These are phyloP conservation scores for Torulaspora gathmanii DNA, from an alignment of 805 yeast genomes.

Conservation along the genomic window DNA sequence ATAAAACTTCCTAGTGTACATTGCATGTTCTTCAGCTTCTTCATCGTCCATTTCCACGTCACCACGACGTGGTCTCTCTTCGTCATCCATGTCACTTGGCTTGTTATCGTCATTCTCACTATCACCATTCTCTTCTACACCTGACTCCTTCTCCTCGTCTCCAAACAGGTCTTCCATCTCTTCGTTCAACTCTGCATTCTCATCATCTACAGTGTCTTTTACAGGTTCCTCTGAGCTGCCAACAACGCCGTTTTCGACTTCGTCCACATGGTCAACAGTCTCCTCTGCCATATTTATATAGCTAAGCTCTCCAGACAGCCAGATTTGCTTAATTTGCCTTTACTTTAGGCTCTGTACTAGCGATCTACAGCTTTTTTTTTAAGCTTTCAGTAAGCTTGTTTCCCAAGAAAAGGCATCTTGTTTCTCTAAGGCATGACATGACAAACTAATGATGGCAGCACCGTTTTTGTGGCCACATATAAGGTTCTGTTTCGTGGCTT, in stretches of 20 bases:
- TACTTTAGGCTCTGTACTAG: not conserved
- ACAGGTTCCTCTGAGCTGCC: not conserved
- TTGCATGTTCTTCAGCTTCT: constrained; percentile 36
- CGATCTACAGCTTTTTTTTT: not conserved
- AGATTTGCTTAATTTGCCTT: not conserved
- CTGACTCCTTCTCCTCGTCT: constrained; percentile 25
- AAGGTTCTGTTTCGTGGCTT: too few relatives aligned
- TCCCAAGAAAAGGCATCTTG: too few relatives aligned
- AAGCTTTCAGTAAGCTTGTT: not conserved
- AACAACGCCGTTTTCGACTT: not conserved
- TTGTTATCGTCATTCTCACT: constrained; percentile 24
- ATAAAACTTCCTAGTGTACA: constrained; percentile 35
- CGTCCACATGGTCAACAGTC: not conserved
- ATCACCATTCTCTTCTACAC: constrained; percentile 6
- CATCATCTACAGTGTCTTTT: constrained; percentile 7
- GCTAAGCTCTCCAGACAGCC: not conserved
- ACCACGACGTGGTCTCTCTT: constrained; percentile 21
- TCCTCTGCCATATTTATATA: constrained; percentile 2
- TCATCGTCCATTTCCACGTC: constrained; percentile 30
- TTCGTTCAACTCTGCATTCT: constrained; percentile 33
- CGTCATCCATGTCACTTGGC: constrained; percentile 20
- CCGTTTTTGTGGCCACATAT: not conserved
- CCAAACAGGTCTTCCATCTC: constrained; percentile 43
- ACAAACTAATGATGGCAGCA: not conserved
- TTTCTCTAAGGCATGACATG: too few relatives aligned